Percentiles rank a stretch among this genome's conserved stretches.
These are phyloP conservation scores for Mucor lusitanicus DNA, from an alignment of 371 early-diverging fungal species.

Conservation along the genomic window DNA sequence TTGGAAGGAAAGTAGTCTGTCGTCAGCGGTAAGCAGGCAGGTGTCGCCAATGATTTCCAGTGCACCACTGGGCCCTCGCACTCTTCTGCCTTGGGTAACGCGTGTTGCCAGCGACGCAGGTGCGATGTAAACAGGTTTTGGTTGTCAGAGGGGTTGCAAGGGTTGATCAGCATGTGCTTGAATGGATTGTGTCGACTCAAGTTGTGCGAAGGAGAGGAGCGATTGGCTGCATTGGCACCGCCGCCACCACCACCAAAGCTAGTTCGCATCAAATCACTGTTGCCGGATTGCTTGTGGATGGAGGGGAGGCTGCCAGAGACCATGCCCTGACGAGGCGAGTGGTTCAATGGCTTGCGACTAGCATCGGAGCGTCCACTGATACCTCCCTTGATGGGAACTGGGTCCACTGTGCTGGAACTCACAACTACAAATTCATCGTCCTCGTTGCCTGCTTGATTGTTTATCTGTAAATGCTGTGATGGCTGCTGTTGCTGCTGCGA, in stretches of 20 bases:
- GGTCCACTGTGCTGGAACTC: constrained; percentile 66
- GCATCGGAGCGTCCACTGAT: constrained; percentile 25
- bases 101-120: constrained; percentile 83
- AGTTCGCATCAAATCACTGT: constrained; percentile 46
- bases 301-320: constrained; percentile 44
- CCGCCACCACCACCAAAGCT: constrained; percentile 22
- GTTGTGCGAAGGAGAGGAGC: constrained; percentile 45
- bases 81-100: constrained; percentile 59
- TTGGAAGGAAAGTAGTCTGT: constrained; percentile 85
- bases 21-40: constrained; percentile 93
- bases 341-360: constrained; percentile 25
- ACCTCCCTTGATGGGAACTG: constrained; percentile 56
- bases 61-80: constrained; percentile 57
- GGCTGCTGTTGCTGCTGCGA: constrained; percentile 6
- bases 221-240: constrained; percentile 18
- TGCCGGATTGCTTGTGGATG: constrained; percentile 49
- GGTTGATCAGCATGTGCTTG: constrained; percentile 59
- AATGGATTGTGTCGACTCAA: constrained; percentile 22
- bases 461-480: constrained; percentile 1
- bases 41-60: constrained; percentile 89
- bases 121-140: constrained; percentile 63
- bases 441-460: constrained; percentile 12
- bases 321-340: constrained; percentile 41
- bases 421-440: constrained; percentile 59
- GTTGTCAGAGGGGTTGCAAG: constrained; percentile 71